Conservation (phyloP, 768 basidiomycete genomes). For the Lactifluus hygrophoroides region DNA sequence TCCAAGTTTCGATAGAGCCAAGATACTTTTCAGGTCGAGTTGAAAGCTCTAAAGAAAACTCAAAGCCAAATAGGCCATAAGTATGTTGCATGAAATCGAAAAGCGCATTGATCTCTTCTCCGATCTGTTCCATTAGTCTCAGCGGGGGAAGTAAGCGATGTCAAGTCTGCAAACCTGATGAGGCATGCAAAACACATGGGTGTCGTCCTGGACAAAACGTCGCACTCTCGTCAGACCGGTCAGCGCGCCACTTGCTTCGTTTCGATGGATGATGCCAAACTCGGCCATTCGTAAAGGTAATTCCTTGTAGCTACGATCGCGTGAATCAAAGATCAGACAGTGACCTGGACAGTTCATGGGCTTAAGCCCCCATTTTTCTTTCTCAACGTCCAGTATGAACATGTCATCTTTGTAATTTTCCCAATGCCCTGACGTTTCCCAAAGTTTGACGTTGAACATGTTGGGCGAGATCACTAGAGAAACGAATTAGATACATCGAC, state of each 20-base stretch:
- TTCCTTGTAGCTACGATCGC: constrained; percentile 91
- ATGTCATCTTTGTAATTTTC: constrained; percentile 97
- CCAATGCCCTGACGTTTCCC: constrained; percentile 99
- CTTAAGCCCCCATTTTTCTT: constrained; percentile 92
- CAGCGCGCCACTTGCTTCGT: constrained; percentile 91
- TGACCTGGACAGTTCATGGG: constrained; percentile 99
- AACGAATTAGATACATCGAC: not conserved
- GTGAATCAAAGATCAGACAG: constrained; percentile 89
- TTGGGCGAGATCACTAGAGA: constrained; percentile 88
- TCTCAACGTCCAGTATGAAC: constrained; percentile 92
- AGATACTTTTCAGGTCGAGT: constrained; percentile 94
- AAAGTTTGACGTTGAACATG: constrained; percentile 92
- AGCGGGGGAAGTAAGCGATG: not conserved
- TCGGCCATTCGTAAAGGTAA: constrained; percentile 97
- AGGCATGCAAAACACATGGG: constrained; percentile 97
- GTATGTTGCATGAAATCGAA: constrained; percentile 95
- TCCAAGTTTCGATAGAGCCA: constrained; percentile 85
- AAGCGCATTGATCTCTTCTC: constrained; percentile 72
- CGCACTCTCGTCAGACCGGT: constrained; percentile 90
- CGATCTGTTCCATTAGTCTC: constrained; percentile 44
- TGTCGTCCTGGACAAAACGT: constrained; percentile 95
- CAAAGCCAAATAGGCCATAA: constrained; percentile 91
- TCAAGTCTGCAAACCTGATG: constrained; percentile 48
- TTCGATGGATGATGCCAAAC: constrained; percentile 94
- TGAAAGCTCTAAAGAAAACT: constrained; percentile 88